phyloP scores from a whole-genome alignment of 2,329 filamentous ascomycete species.

The Trichophyton benhamiae region DNA sequence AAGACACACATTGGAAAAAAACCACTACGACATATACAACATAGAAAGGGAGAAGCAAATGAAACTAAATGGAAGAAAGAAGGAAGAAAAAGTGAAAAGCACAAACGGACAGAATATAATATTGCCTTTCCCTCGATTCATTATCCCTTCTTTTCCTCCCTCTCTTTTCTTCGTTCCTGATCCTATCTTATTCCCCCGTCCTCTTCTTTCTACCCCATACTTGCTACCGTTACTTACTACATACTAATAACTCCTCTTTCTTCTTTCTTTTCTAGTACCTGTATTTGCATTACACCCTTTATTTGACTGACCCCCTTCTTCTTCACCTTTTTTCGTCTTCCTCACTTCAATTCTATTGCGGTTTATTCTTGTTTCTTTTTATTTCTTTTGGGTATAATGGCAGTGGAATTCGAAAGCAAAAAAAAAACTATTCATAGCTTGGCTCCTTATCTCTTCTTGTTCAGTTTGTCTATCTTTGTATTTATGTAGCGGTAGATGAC shows the following conservation, averaged over 20 bases:
- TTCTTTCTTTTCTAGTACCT: neutral
- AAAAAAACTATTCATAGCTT: neutral
- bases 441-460: neutral
- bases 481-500: neutral
- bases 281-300: neutral
- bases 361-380: neutral
- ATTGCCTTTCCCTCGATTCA: neutral
- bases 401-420: neutral
- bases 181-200: neutral
- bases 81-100: too few species aligned
- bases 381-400: slow-evolving; percentile 5
- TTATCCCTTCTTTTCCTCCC: neutral
- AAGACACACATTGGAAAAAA: neutral
- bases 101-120: neutral
- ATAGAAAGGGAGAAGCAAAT: neutral
- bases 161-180: neutral
- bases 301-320: neutral
- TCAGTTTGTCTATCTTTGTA: neutral
- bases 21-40: neutral
- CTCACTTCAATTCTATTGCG: neutral
- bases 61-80: neutral
- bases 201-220: neutral
- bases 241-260: neutral
- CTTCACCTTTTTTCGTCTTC: neutral
- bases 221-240: neutral